Base-by-base conservation (phyloP, 2,329 filamentous ascomycete genomes). In the Phialophora tarda region DNA sequence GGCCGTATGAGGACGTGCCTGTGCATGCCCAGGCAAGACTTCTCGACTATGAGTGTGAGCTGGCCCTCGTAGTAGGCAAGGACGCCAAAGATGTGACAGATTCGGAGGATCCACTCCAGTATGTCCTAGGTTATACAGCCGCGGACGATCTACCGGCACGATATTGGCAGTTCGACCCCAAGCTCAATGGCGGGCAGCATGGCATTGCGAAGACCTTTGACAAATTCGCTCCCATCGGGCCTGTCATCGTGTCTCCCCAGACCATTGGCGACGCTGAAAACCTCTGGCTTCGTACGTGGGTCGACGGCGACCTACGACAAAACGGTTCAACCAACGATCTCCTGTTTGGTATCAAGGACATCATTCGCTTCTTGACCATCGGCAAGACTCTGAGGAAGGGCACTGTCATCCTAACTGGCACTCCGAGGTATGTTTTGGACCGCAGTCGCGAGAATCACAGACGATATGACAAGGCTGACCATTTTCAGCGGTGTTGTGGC, bases 211-310 rank as follows among this genome's bases (percentile, higher is more conserved):
- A 87, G 70, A 82, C 84, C 0, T 87, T 87, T 61, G 84, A 88
- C 68, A 84, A 81, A 0, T 87, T 80, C 69, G 82, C 83, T 0
- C 86, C 85, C 0, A 65, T 87, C 0, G 85, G 85, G 0, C 85
- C 85, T 0, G 77, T 76, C 38, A 75, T 87, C 0, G 82, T 87
- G 0, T 75, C 64, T 7, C 30, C 23, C 12, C 30, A 67, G 0
- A 68, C 66, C 1, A 71, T 81, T 1, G 23, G 62, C 0, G 75
- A 79, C 60, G 74, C 75, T 0, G 71, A 76, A n/a, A 62, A 55
- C 2, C 67, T 80, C 4, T 57, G 61, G 6, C 71, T 65, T 76
- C 75, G 0, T 47, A 72, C 23, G 66, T 73, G 3, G 73, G 77
- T 78, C 21, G 79, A 80, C 60, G 78, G 77, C 0, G 58, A 72